Conservation (phyloP, 495 filamentous ascomycete genomes). For the Beverwykella pulmonaria region DNA sequence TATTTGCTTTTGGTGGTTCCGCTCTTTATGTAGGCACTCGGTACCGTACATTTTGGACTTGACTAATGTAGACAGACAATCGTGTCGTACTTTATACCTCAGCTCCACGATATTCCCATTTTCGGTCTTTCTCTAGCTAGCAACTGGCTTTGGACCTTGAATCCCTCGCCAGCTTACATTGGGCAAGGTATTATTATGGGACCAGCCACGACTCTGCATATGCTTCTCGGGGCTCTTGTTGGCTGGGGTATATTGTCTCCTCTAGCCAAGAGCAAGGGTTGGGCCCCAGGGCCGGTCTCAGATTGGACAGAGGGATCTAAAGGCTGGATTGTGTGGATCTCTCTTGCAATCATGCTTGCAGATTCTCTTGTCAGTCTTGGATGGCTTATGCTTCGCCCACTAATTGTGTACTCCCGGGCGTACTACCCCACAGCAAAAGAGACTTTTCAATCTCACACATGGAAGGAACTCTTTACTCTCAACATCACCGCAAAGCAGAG, state of each 20-base stretch:
- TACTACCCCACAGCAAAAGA: conserved; percentile 41
- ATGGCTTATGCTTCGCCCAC: conserved; percentile 70
- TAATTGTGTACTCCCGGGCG: conserved; percentile 51
- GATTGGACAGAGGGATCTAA: conserved; percentile 92
- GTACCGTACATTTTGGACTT: background rate
- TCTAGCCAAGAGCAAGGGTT: conserved; percentile 78
- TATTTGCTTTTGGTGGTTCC: conserved; percentile 61
- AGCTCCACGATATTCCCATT: conserved; percentile 80
- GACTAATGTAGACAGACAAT: conserved; percentile 61
- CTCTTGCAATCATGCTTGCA: conserved; percentile 92
- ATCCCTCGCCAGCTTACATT: conserved; percentile 92
- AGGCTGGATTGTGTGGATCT: conserved; percentile 98
- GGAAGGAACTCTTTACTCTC: conserved; percentile 36
- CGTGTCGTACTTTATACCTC: conserved; percentile 88
- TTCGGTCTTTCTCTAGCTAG: conserved; percentile 73
- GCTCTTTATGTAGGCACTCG: conserved; percentile 53
- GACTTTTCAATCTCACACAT: conserved; percentile 38
- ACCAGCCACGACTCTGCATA: conserved; percentile 88
- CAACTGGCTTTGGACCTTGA: conserved; percentile 93
- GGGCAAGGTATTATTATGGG: conserved; percentile 88
- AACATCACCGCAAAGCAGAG: conserved; percentile 30
- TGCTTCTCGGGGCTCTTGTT: conserved; percentile 87
- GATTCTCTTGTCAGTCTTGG: conserved; percentile 88
- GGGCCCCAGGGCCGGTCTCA: conserved; percentile 83
- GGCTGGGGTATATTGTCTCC: conserved; percentile 94